Conservation (phyloP, 2,329 filamentous ascomycete species). For the Calonectria crousiana region DNA sequence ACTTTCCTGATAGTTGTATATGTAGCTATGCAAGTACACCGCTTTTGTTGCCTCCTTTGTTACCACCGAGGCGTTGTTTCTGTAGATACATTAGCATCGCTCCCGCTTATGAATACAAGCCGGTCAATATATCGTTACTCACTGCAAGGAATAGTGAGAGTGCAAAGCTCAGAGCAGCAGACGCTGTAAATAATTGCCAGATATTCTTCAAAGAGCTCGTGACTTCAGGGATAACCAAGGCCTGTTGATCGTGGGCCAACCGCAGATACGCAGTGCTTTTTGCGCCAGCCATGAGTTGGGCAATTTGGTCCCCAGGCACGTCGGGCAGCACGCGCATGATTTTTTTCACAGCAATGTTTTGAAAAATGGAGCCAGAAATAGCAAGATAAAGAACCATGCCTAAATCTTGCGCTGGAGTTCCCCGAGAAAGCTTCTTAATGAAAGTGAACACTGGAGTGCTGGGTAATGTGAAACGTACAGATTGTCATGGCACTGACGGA, state of each 20-base stretch:
- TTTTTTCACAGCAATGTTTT: background rate
- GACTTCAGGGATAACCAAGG: background rate
- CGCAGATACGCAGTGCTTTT: background rate
- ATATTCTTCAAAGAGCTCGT: background rate
- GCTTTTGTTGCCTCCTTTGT: background rate
- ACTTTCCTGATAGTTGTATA: no score
- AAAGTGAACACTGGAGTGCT: no score
- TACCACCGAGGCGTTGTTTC: background rate
- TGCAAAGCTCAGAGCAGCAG: background rate
- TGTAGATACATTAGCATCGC: background rate
- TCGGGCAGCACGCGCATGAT: background rate
- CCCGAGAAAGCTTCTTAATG: no score
- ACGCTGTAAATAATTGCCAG: background rate
- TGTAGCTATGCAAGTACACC: background rate
- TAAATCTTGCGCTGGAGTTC: background rate
- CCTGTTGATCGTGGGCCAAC: background rate
- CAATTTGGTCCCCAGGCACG: background rate
- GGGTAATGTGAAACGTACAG: background rate
- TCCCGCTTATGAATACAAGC: no score
- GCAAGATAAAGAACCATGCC: background rate
- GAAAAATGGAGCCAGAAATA: background rate
- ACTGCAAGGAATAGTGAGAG: background rate
- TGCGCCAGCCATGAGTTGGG: background rate
- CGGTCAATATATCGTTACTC: no score
- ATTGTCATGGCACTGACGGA: background rate